phyloP scores from a whole-genome alignment of 108 stramenopile species.

The Skeletonema menzelii region DNA sequence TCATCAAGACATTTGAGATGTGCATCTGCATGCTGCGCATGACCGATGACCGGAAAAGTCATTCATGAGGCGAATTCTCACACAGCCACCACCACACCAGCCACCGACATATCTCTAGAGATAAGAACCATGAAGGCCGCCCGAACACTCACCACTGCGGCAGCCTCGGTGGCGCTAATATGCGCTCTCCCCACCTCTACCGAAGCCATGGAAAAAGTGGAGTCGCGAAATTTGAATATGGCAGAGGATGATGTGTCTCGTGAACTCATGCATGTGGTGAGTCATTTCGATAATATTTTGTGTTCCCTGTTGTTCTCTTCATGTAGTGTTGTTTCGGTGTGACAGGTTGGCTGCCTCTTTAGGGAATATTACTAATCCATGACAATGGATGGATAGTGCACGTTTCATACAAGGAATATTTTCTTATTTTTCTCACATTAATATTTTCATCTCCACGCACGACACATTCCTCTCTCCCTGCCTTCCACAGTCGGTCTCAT shows the following conservation, averaged over 20 bases:
- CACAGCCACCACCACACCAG: too few species aligned
- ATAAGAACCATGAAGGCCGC: conserved; percentile 1
- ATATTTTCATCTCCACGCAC: not conserved
- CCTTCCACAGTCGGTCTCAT: not conserved
- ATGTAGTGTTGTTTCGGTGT: not conserved
- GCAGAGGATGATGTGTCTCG: not conserved
- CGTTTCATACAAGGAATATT: too few species aligned
- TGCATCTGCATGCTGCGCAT: too few species aligned
- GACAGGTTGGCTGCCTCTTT: too few species aligned
- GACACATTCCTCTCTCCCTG: not conserved
- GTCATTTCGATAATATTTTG: not conserved
- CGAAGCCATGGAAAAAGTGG: not conserved
- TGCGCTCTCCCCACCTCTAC: not conserved
- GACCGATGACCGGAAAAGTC: too few species aligned
- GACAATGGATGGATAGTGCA: not conserved
- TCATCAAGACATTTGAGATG: too few species aligned
- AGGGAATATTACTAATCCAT: not conserved
- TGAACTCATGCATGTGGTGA: not conserved
- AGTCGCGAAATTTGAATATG: not conserved
- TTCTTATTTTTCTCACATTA: not conserved
- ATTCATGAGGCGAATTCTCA: too few species aligned
- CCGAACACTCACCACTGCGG: not conserved
- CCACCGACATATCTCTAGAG: too few species aligned
- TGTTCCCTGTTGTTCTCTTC: not conserved
- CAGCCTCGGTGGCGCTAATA: not conserved